Evolutionary conservation across 768 basidiomycete genomes (phyloP), one percentile per base, ranked within the genome.

Genomic region (Trametes villosa): DNA sequence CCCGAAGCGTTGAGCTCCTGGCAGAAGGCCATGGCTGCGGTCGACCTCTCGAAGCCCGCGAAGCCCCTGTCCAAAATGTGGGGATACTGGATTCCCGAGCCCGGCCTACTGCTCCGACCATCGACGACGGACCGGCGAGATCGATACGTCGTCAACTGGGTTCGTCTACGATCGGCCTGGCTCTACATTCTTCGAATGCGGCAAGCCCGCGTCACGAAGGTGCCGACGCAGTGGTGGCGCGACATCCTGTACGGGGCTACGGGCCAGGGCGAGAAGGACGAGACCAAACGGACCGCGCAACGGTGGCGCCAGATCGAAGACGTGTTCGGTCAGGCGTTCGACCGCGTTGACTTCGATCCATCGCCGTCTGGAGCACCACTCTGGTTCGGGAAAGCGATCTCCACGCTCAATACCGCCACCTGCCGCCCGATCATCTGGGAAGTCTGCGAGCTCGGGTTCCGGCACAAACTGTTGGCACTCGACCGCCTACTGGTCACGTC

Each of bases 41-140:
- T 52, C n/a, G 51, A n/a, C 18, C 36, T 12, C n/a, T n/a, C 20
- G 8, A 6, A 8, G 22, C 36, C n/a, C 20, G 9, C 20, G 18
- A 38, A 41, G 4, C 38, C 51, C 13, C 15, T 8, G 7, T 20
- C 40, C 5, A 7, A 41, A 6, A 17, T 41, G 12, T 52, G 51
- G 51, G 51, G 51, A 22, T 52, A 52, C 36, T 52, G 51, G 51
- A 38, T 52, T 34, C 51, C 51, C 8, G 51, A 52, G 12, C 51
- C 51, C 4, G 33, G 33, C 5, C 34, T 52, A 8, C 20, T 52
- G 9, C 22, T 52, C 3, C 33, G 51, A 7, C 18, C 51, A 11
- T 5, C n/a, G 9, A 52, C 51, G 6, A 13, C 22, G 12, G 51
- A 52, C 12, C 51, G 51, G 6, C 30, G 17, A 20, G 9, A 18